phyloP scores from a whole-genome alignment of 2,329 filamentous ascomycete genomes.

The Colletotrichum aenigma region DNA sequence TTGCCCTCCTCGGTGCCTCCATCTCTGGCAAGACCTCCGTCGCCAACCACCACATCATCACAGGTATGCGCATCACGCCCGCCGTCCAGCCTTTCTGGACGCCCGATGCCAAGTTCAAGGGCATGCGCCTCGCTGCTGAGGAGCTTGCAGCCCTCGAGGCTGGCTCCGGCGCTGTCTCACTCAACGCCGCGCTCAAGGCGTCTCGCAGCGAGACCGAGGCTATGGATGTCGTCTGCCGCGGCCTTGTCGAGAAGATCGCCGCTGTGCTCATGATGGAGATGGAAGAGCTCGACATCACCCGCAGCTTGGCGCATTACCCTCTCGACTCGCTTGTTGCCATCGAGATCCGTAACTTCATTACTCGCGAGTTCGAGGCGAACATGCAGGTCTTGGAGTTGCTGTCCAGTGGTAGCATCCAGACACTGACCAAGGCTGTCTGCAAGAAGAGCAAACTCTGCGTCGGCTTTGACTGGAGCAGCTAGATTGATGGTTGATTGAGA shows the following conservation, averaged over 20 bases:
- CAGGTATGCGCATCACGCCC: slow-evolving; percentile 55
- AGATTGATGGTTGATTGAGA: not conserved
- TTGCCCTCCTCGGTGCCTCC: slow-evolving; percentile 56
- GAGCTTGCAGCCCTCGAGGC: slow-evolving; percentile 39
- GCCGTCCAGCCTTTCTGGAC: slow-evolving; percentile 56
- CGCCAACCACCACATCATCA: slow-evolving; percentile 58
- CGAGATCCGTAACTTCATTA: slow-evolving; percentile 56
- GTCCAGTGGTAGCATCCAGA: slow-evolving; percentile 55
- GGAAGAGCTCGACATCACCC: slow-evolving; percentile 52
- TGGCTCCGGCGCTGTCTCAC: slow-evolving; percentile 35
- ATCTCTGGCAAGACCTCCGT: slow-evolving; percentile 45
- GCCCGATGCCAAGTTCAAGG: slow-evolving; percentile 58
- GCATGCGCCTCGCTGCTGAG: slow-evolving; percentile 46
- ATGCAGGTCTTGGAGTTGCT: slow-evolving; percentile 61
- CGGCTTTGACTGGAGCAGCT: slow-evolving; percentile 18
- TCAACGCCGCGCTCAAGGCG: slow-evolving; percentile 46
- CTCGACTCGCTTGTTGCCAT: slow-evolving; percentile 55
- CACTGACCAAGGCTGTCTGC: slow-evolving; percentile 50
- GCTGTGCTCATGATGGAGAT: slow-evolving; percentile 52
- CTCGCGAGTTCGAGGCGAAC: slow-evolving; percentile 52
- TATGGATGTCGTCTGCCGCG: slow-evolving; percentile 46
- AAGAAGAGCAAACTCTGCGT: slow-evolving; percentile 46
- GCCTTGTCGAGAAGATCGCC: slow-evolving; percentile 51
- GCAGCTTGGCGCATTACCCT: slow-evolving; percentile 41
- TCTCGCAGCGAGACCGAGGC: slow-evolving; percentile 49